Base-by-base conservation (phyloP, 2,329 filamentous ascomycete genomes). In the Amesomyces nigricolor region DNA sequence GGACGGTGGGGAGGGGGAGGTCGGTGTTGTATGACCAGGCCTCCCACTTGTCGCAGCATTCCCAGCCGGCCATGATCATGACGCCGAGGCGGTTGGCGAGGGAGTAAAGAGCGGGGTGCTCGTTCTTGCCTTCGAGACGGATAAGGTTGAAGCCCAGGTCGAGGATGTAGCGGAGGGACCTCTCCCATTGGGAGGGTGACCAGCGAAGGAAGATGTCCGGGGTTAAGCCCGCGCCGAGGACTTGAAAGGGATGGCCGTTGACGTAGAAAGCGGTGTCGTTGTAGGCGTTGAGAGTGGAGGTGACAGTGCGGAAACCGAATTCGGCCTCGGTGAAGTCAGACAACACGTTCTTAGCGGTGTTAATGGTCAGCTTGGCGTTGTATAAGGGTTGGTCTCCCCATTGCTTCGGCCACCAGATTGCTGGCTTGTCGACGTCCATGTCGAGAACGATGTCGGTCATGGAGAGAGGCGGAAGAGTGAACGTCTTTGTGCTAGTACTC, bases 31-130 rank as follows among this genome's bases (percentile, higher is more conserved):
- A 83, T 47, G 63, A 66, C 81, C 81, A 86, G 0, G 76, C 78
- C 63, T 86, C 83, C 83, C 83, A 86, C 64, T 86, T 86, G 61
- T 85, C 79, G 64, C 83, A 86, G 66, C 83, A 86, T 58, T 85
- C 82, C 81, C 82, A 86, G 0, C 83, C 83, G 0, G 81, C 71
- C 38, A 86, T 70, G 0, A 86, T 67, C 80, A 86, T 83, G 37
- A 86, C 62, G 0, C 83, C 83, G 62, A 83, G 69, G 3, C 73
- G 70, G 61, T 85, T 81, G 1, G 82, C 79, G 2, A 84, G 69
- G 0, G 79, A 72, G 62, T 85, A 86, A 0, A 86, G 68, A 58
- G 79, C 75, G 0, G 80, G 78, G 7, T 86, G 82, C 61, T 86
- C 83, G 64, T 82, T 78, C 58, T 85, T 85, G 2, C 83, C 83